Evolutionary conservation across 2,329 filamentous ascomycete genomes (phyloP), one percentile per base, ranked within the genome.

Genomic region (Pseudogymnoascus sp.): DNA sequence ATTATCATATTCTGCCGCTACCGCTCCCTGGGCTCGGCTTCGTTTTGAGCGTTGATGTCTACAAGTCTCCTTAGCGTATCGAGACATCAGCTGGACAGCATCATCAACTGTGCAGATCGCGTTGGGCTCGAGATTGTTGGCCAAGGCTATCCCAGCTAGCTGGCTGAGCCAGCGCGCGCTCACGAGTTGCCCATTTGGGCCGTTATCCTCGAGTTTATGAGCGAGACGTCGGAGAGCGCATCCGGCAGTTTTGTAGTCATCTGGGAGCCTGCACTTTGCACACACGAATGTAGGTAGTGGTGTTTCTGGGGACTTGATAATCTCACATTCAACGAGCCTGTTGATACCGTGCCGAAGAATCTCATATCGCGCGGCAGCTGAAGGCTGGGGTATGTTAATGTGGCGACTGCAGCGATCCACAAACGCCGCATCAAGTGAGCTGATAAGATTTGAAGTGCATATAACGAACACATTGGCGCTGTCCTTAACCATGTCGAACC

Each of bases 361-460:
- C 33, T 69, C 65, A 61, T 72, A 73, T 38, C 69, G 68, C 2
- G 68, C 62, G 16, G 49, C 61, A n/a, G 63, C 33, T 1, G 65
- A 59, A 11, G 71, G 71, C 3, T 64, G 62, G 11, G 65, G 62
- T 5, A 73, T 62, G 11, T 23, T 63, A 4, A 69, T 55, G 16
- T 67, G 66, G 1, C 69, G 61, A 0, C 67, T 64, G 33, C 69
- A 72, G 38, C 71, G 65, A 38, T 71, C 70, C 2, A 73, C 35
- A 16, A 73, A 73, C 14, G 72, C 72, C 8, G 66, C 35, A 33
- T 73, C 72, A 6, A 73, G 64, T 4, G 60, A 66, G 4, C 66
- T 64, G 7, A 62, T 7, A 63, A 73, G 68, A 23, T 73, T 73
- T 1, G 71, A 70, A 4, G 72, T 73, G 33, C 67, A 71, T 8